Evolutionary conservation across 116 monocot species (phyloP).

Genomic region (Zostera marina): DNA sequence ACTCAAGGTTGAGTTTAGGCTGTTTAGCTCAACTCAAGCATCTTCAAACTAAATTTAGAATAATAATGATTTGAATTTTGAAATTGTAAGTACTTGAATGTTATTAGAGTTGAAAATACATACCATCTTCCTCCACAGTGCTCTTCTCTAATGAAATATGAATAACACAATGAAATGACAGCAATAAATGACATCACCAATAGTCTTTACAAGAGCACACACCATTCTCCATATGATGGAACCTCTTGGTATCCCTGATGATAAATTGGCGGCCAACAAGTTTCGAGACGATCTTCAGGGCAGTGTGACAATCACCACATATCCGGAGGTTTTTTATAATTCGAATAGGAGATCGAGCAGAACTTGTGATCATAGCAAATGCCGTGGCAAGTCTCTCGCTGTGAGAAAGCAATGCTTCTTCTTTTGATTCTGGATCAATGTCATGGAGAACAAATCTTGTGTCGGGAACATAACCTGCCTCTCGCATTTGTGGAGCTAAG

Average conservation of each 20-base stretch:
- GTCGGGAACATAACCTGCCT: constrained; percentile 76
- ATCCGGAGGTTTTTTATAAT: constrained; percentile 91
- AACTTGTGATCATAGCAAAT: constrained; percentile 53
- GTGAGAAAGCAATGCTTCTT: constrained; percentile 84
- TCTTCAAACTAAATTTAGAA: no score
- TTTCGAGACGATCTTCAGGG: constrained; percentile 76
- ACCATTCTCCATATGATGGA: constrained; percentile 93
- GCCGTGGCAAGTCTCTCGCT: constrained; percentile 84
- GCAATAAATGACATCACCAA: constrained; percentile 26
- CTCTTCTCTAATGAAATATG: no score
- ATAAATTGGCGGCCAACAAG: constrained; percentile 57
- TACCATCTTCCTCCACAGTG: no score
- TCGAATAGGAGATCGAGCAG: constrained; percentile 42
- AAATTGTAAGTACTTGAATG: no score
- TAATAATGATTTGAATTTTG: no score
- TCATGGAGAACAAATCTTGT: constrained; percentile 75
- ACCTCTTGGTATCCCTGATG: constrained; percentile 83
- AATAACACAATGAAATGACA: no score
- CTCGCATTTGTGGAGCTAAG: constrained; percentile 51
- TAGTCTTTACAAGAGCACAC: constrained; percentile 73
- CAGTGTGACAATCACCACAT: constrained; percentile 90
- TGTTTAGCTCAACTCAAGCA: no score
- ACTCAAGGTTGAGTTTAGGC: no score
- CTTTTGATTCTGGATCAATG: constrained; percentile 75
- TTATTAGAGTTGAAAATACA: no score